Base-by-base conservation (phyloP, 225 moss, liverwort and hornwort species). In the Bryoerythrophyllum caledonicum region DNA sequence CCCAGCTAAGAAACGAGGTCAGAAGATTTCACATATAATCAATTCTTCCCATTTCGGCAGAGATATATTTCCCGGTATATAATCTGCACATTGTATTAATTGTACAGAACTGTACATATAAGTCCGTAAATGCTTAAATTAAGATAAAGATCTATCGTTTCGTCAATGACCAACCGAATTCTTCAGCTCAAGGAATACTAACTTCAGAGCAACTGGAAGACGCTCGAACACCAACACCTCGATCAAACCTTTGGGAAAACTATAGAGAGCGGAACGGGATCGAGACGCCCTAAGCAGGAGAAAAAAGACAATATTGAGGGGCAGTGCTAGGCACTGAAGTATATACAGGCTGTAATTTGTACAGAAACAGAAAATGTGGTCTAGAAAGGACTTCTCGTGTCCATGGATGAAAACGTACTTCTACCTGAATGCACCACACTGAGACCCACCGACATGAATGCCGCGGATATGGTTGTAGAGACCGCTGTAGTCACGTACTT, bases 401-500 rank as follows among this genome's bases (percentile, higher is more conserved):
- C 78, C 84, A 84, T 15, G 51, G 49, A 67, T 71, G 49, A 71
- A 71, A 74, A 66, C 32, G 21, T 32, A 32, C 56, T 52, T 23
- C 63, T 81, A 57, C 78, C 66, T 71, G 81, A 78, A 55, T 74
- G 77, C 74, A 71, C 81, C 67, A 56, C 77, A 56, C 25, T 84
- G 67, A 46, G 66, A 56, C 55, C 56, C 71, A 61, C 64, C 38
- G 67, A 38, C 37, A 72, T 54, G 60, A 75, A 68, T 57, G 59
- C 74, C 68, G 67, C 53, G 48, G 48, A 81, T 65, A 63, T 71
- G 28, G 35, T 67, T 81, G 83, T 78, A 76, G 83, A 86, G 83
- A 84, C 76, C 81, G 78, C 81, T 79, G 61, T 76, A 73, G 79
- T 84, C 78, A 76, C 78, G 28, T 69, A 68, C 54, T 76, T 81